Base-by-base conservation (phyloP, 1,284 basidiomycete species). In the Marasmius fiardii region DNA sequence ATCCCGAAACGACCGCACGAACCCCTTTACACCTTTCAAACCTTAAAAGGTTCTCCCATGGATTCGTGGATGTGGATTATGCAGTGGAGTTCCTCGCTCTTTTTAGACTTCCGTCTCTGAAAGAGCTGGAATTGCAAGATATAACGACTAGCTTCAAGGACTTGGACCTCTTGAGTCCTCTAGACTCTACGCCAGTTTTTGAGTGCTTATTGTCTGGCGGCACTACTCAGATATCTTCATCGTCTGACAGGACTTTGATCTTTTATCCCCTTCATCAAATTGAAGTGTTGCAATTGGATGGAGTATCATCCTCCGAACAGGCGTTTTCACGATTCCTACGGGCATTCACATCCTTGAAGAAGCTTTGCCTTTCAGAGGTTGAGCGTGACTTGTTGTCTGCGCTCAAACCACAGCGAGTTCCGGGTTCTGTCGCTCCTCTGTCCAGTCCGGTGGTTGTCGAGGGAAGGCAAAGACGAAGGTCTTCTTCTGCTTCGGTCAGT, bases 1-100 rank as follows among this genome's bases (percentile, higher is more conserved):
- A 14, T 43, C 45, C 24, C 23, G n/a, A 41, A 44, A 53, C 16
- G 24, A 52, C 8, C 44, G n/a, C n/a, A n/a, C n/a, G 33, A 23
- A 50, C 49, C 51, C 55, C 53, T n/a, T 54, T 65, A 79, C 52
- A 53, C 55, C 64, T 81, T 16, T 64, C 63, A 12, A 62, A 55
- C n/a, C 60, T 82, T 28, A 65, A 61, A 14, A 59, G 66, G 21
- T 68, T 83, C 47, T 68, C 70, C 20, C 68, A 82, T 53, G 81
- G 81, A 16, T 78, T 80, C 58, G 63, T 79, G 43, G 75, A 81
- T 54, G 68, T 70, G 31, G 64, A 65, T 3, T 76, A 80, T 60
- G 71, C 74, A 16, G 61, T 74, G 8, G 57, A 68, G 16, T 63
- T 83, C 6, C 64, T 83, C 23, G 73, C 77, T 0, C 55, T 76